Evolutionary conservation across 2,329 filamentous ascomycete species (phyloP), one percentile per base, ranked within the genome.

Genomic region (Aureobasidium melanogenum): DNA sequence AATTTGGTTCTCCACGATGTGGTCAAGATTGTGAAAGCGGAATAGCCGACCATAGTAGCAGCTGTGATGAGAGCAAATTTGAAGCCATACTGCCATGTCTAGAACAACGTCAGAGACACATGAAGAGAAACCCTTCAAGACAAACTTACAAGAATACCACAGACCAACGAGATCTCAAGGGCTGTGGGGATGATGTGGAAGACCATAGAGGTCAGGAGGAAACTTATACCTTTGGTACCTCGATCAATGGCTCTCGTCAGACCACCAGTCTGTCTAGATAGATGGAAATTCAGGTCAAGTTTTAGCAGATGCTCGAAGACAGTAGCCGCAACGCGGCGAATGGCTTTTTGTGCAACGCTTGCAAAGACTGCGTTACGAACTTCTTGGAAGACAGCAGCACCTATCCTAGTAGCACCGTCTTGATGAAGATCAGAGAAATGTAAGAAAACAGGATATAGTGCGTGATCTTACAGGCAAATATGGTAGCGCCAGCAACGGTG

Each of bases 1-100:
- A 99, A 99, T 73, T 95, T 95, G 3, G 95, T 99, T 68, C 95
- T 84, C 95, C 94, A 99, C 0, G 94, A 88, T 8, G 94, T 99
- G 1, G 94, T 99, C 74, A 86, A 86, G 67, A 99, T 97, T 8
- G 94, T 99, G 70, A 99, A 99, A n/a, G 88, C 89, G 0, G 91
- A 88, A 76, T 99, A 99, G 1, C 88, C 89, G 1, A 89, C 82
- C 94, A 99, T 99, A 8, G 94, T 99, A 22, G 86, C 74, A 15
- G 86, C 87, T 0, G 94, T 99, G 65, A 99, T 92, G 63, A 89
- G 87, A 5, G 95, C 94, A 72, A 97, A 99, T 68, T 92, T 86
- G 65, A 84, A 82, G 39, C 94, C 94, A 71, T 97, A 99, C 74
- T 97, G 91, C 75, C 93, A 97, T 0, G 93, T 97, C 81, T 83